Base-by-base conservation (phyloP, 208 protist species). In the Acanthamoeba polyphaga region DNA sequence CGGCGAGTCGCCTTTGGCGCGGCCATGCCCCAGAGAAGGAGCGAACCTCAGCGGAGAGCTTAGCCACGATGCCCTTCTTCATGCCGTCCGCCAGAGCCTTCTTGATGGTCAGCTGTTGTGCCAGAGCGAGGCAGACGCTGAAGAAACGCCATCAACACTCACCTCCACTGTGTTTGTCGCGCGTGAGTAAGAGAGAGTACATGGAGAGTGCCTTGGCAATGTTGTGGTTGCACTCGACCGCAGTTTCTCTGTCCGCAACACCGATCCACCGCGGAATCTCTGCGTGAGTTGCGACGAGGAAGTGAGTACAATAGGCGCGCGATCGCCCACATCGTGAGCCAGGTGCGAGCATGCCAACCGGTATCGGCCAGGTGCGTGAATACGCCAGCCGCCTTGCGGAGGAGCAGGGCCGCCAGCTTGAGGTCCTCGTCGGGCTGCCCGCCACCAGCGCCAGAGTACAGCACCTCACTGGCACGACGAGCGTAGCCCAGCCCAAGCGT, bases 301-400 rank as follows among this genome's bases (percentile, higher is more conserved):
- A 12, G 8, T 68, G 8, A 68, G 17, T 10, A 68, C 17, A 22
- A 2, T 15, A 19, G n/a, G n/a, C 17, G 8, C 62, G 24, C 62
- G 24, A 22, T 12, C 62, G 62, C 24, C 27, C 3, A 24, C 22
- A 15, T 74, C 4, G 27, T 38, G 70, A 49, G 29, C 15, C 53
- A 10, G 17, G 53, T 1, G 15, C 9, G 53, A 58, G 7, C n/a
- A 78, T 27, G 4, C n/a, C 3, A 9, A 46, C 70, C 70, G 8
- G 70, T 78, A 34, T 78, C 70, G 24, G 70, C 70, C n/a, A 78
- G 70, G 70, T 78, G 34, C n/a, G 70, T 46, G 34, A 78, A 78
- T 43, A 78, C 32, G 70, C 70, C 70, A 1, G 70, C 70, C 5
- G 70, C 70, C 70, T 78, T 78, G 70, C 70, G 70, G 7, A 78